Evolutionary conservation across 345 rosid genomes (phyloP).

Genomic region (Trapa incisa): DNA sequence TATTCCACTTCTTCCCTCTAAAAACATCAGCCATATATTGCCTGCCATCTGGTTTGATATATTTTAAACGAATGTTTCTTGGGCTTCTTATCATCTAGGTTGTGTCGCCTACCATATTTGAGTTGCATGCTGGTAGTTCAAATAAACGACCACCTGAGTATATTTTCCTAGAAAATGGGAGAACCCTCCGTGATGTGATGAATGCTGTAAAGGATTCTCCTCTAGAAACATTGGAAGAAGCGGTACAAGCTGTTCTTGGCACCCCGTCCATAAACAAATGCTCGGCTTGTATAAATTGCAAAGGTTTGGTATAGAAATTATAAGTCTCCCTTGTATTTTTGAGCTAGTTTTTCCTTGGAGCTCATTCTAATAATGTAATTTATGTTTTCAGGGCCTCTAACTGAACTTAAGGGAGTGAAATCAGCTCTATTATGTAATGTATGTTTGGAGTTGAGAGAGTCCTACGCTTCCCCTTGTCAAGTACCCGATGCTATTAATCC

Average conservation of each 20-base stretch:
- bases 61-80: slow-evolving; percentile 9
- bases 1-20: slow-evolving; percentile 2
- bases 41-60: background rate
- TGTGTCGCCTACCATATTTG: slow-evolving; percentile 44
- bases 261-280: slow-evolving; percentile 35
- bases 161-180: slow-evolving; percentile 62
- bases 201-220: slow-evolving; percentile 57
- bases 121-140: slow-evolving; percentile 74
- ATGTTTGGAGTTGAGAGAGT: slow-evolving; percentile 36
- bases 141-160: slow-evolving; percentile 83
- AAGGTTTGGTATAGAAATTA: slow-evolving; percentile 40
- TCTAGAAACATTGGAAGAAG: slow-evolving; percentile 45
- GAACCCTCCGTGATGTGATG: slow-evolving; percentile 72
- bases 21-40: background rate
- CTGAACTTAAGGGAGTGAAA: slow-evolving; percentile 15
- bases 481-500: slow-evolving; percentile 14
- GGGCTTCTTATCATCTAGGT: slow-evolving; percentile 25
- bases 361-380: too few relatives aligned
- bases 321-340: slow-evolving; percentile 5
- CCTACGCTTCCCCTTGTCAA: slow-evolving; percentile 16
- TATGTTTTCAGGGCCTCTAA: slow-evolving; percentile 28
- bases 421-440: slow-evolving; percentile 37
- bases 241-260: slow-evolving; percentile 38
- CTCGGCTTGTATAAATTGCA: slow-evolving; percentile 62
- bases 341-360: background rate